phyloP scores from a whole-genome alignment of 1,284 basidiomycete species.

The Meira miltonrushii region DNA sequence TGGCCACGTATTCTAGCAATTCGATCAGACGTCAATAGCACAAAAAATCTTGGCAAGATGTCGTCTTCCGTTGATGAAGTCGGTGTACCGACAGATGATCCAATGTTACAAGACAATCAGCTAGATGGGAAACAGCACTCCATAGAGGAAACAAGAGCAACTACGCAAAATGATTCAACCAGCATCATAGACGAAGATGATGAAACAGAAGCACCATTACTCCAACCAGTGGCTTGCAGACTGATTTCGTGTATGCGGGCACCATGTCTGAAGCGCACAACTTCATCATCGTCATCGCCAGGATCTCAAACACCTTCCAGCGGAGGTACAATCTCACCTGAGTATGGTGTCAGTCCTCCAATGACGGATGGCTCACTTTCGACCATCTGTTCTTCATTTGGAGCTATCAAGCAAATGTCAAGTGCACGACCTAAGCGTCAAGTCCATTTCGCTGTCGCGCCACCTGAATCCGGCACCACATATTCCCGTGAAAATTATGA shows the following conservation, averaged over 20 bases:
- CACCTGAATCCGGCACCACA: slow-evolving; percentile 31
- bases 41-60: too few species aligned
- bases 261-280: slow-evolving; percentile 1
- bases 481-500: slow-evolving; percentile 33
- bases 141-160: background rate
- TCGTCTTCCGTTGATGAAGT: too few species aligned
- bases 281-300: background rate
- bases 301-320: background rate
- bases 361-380: background rate
- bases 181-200: background rate
- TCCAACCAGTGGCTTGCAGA: background rate
- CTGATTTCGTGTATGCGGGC: background rate
- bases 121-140: background rate
- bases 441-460: slow-evolving; percentile 33
- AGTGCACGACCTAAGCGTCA: slow-evolving; percentile 17
- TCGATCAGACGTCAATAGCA: too few species aligned
- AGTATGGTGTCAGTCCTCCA: background rate
- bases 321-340: background rate
- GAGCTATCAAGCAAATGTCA: slow-evolving; percentile 6
- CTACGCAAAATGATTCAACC: background rate
- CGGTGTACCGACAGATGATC: too few species aligned
- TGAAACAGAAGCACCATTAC: background rate
- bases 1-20: too few species aligned
- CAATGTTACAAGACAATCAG: too few species aligned
- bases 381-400: slow-evolving; percentile 7